Evolutionary conservation across 441 rosid genomes (phyloP).

Genomic region (Iberis amara): DNA sequence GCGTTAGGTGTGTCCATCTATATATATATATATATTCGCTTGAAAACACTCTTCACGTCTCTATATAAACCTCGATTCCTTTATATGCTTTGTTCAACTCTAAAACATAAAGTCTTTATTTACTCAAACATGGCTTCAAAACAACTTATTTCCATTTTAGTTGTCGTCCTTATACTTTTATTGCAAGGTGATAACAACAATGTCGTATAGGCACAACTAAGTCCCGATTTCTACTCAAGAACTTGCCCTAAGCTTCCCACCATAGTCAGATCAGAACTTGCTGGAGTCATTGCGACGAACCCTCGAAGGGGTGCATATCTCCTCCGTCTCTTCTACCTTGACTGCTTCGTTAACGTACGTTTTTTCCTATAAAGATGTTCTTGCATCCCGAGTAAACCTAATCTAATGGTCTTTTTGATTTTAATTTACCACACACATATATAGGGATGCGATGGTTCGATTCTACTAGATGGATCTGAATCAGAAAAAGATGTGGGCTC

Average conservation of each 20-base stretch:
- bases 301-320: slow-evolving; percentile 74
- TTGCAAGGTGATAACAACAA: slow-evolving; percentile 29
- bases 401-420: no score
- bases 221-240: slow-evolving; percentile 52
- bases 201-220: slow-evolving; percentile 54
- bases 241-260: slow-evolving; percentile 54
- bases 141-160: slow-evolving; percentile 13
- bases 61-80: not conserved
- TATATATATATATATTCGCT: not conserved
- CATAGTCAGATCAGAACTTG: slow-evolving; percentile 42
- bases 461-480: slow-evolving; percentile 70
- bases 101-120: not conserved
- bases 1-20: not conserved
- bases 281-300: slow-evolving; percentile 52
- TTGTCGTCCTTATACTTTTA: slow-evolving; percentile 32
- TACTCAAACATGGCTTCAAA: slow-evolving; percentile 9
- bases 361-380: not conserved
- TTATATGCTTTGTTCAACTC: not conserved
- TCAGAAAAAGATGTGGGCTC: slow-evolving; percentile 75
- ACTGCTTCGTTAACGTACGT: slow-evolving; percentile 73
- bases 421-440: not conserved
- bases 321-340: slow-evolving; percentile 82
- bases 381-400: slow-evolving; percentile 15
- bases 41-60: not conserved
- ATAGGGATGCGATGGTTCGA: slow-evolving; percentile 90